Base-by-base conservation (phyloP, 129 eudicot genomes). In the Oenanthe sinensis region DNA sequence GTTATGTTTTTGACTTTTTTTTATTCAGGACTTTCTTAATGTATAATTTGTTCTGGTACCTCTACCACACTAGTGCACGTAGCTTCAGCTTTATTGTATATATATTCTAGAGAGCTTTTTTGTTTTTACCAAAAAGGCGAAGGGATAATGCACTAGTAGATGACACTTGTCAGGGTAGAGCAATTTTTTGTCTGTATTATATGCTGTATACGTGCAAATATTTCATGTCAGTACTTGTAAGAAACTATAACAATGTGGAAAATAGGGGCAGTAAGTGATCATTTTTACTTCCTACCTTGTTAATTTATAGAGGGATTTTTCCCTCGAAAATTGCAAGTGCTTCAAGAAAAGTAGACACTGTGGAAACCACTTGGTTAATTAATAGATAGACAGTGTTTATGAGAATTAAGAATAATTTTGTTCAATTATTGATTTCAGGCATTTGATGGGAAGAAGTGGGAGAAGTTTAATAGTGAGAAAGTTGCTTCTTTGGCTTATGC, bases 401-500 rank as follows among this genome's bases (percentile, higher is more conserved):
- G 42, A 16, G 46, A n/a, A 40, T 9, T 26, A 75, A 75, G 40
- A 45, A 12, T 22, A 63, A 43, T 78, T 28, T 17, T n/a, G 28
- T 30, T 67, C 30, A 75, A 46, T 75, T 36, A 5, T 77, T 77
- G 24, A 39, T 50, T 87, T 77, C 84, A 94, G 98, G 97, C 93
- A 24, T 91, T 94, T 50, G 86, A 94, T 70, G 98, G 98, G 79
- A 94, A 91, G 80, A 91, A 85, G 76, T 94, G 98, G 98, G 98
- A 94, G 78, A 93, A 91, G 79, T 93, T 93, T 83, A 93, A 93
- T 77, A 93, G 97, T 75, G 98, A 93, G 77, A 93, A 94, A 77
- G 97, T 94, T 75, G 98, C 96, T 83, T 85, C 92, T 8, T 79
- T 94, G 85, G 98, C 98, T 14, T 94, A 89, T 82, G 98, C 96